Evolutionary conservation across 257 asterid genomes (phyloP), one percentile per base, ranked within the genome.

Genomic region (Sherardia arvensis): DNA sequence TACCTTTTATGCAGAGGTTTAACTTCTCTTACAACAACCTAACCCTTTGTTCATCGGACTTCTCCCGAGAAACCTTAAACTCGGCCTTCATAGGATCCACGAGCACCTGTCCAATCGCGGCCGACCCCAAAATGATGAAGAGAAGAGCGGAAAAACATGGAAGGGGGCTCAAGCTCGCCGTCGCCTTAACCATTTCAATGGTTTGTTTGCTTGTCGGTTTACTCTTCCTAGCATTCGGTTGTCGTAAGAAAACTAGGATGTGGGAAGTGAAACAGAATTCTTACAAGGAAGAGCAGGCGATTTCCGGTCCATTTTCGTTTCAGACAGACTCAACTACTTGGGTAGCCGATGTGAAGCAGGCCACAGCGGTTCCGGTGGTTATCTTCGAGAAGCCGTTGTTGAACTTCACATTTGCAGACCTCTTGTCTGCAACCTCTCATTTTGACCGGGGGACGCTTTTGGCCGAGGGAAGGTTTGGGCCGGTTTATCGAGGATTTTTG

Each of bases 1-100:
- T 92, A 64, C 81, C 71, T 28, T 57, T 63, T 68, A 81, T 92
- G 91, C 83, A 81, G 47, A 77, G 75, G 68, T 92, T 83, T 75
- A 85, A 92, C 56, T 89, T 92, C 76, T 92, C 99, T 22, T 92
- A 85, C 48, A 92, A 92, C 83, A 89, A 89, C 76, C 79, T 92
- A 2, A 87, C 95, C 40, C 74, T 80, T 61, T 92, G 99, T 57
- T 80, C 77, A 15, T 68, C 94, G 1, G 73, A 69, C 4, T 72
- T 89, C 32, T 61, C 95, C 64, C 58, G 64, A 0, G 59, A 77
- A 70, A 78, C 78, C 59, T 75, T 82, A 64, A 73, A 65, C 47
- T 67, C 81, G 0, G 68, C 96, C 18, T 89, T 92, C 54, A 27
- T 85, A 4, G 99, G 97, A 23, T 87, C 90, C 11, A 73, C 78